Evolutionary conservation across 1,139 yeast genomes (phyloP), one percentile per base, ranked within the genome.

Genomic region (Candida pseudoviswanathii): DNA sequence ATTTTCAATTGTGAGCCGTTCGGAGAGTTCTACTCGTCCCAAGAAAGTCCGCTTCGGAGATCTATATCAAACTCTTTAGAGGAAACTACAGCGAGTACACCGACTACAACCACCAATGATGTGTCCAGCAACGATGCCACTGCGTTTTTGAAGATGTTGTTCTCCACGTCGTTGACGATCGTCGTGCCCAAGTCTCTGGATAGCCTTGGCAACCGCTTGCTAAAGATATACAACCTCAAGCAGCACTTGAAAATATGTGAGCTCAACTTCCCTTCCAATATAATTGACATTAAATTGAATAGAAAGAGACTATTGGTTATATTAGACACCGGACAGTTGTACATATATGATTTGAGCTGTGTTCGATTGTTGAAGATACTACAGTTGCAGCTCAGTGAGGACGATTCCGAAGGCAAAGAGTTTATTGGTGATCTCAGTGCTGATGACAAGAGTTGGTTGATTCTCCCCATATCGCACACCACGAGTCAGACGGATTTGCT

Each of bases 311-410:
- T 87, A 53, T 74, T 86, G 44, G 88, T 86, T 22, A 70, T 84
- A 10, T 65, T 86, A 45, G 80, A 82, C 52, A 58, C 66, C 36
- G 89, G 86, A 45, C 87, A 86, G 54, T 80, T 87, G 8, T 85
- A 82, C 59, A 75, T 86, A 26, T 87, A 87, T 62, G 94, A 87
- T 62, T 80, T 87, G 54, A 83, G 87, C 54, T 85, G 88, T 58
- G 85, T 87, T 72, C 77, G 86, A 55, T 71, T 86, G 26, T 62
- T 86, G 31, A 87, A 85, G 60, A 83, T 87, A 1, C 75, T 86
- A 46, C 89, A 82, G 48, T 69, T 77, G 2, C 72, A 75, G 4
- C 63, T 73, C 9, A 51, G 51, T 1, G 50, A 48, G 10, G 52
- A 52, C 26, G 32, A 42, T 2, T 21, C 46, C 25, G 38, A 50